Conservation (phyloP, 2,329 filamentous ascomycete genomes). For the Fusarium citri region DNA sequence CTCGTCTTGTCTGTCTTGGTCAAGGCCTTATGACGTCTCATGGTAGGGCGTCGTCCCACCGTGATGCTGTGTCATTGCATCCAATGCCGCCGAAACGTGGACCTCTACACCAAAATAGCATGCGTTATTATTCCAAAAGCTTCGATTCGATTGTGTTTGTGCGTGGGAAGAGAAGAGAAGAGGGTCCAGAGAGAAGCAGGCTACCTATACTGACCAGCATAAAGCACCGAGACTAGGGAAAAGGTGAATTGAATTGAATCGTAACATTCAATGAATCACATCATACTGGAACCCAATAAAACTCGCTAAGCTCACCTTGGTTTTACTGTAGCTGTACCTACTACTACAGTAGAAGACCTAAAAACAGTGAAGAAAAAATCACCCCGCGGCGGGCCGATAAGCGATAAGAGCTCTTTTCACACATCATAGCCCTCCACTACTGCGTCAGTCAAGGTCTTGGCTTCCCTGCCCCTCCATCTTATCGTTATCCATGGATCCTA, state of each 20-base stretch:
- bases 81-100: conserved; percentile 39
- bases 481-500: conserved; percentile 23
- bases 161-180: conserved; percentile 27
- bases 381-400: conserved; percentile 46
- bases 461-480: conserved; percentile 27
- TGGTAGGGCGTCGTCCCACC: conserved; percentile 26
- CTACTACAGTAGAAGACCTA: neutral
- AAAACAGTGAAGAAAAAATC: conserved; percentile 1
- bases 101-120: conserved; percentile 21
- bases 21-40: conserved; percentile 35
- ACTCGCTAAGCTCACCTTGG: conserved; percentile 33
- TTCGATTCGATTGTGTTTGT: conserved; percentile 30
- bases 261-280: conserved; percentile 41
- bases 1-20: conserved; percentile 9
- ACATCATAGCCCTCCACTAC: conserved; percentile 31
- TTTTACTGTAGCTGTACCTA: neutral
- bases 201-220: conserved; percentile 20
- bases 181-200: conserved; percentile 27
- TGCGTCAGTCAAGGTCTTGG: conserved; percentile 24
- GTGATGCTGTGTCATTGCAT: conserved; percentile 22
- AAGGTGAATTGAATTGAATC: conserved; percentile 27
- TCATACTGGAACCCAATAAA: conserved; percentile 24
- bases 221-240: conserved; percentile 39
- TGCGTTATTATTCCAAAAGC: conserved; percentile 37
- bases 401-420: conserved; percentile 45